Conservation (phyloP, 306 rosid species). For the Canavalia gladiata region DNA sequence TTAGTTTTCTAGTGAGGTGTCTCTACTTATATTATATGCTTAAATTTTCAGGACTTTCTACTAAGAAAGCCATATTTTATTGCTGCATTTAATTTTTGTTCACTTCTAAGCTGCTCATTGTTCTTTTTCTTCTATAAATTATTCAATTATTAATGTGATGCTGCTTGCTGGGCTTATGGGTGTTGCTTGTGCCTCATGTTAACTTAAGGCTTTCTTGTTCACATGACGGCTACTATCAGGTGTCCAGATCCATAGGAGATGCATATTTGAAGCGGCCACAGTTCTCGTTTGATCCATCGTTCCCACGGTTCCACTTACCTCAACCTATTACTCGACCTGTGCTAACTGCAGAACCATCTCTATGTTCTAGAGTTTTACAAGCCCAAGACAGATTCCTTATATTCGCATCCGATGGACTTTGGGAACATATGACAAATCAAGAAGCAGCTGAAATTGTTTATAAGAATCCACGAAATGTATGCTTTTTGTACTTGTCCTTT, state of each 20-base stretch:
- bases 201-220: not conserved
- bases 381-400: constrained; percentile 64
- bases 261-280: constrained; percentile 71
- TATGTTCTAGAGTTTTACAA: constrained; percentile 52
- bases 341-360: constrained; percentile 66
- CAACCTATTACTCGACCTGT: constrained; percentile 65
- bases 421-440: constrained; percentile 71
- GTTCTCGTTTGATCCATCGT: constrained; percentile 58
- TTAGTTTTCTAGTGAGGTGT: not conserved
- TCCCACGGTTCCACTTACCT: constrained; percentile 57
- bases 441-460: constrained; percentile 70
- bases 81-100: not conserved
- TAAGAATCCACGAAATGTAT: constrained; percentile 61
- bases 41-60: not conserved
- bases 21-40: not conserved
- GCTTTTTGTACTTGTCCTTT: not conserved
- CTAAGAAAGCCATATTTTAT: not conserved
- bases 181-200: not conserved
- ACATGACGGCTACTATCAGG: constrained; percentile 49
- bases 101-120: not conserved
- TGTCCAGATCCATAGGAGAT: constrained; percentile 77
- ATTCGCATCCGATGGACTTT: constrained; percentile 80
- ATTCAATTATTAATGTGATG: not conserved
- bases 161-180: not conserved
- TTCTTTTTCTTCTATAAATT: not conserved